Evolutionary conservation across 768 basidiomycete species (phyloP).

Genomic region (Mycena pura): DNA sequence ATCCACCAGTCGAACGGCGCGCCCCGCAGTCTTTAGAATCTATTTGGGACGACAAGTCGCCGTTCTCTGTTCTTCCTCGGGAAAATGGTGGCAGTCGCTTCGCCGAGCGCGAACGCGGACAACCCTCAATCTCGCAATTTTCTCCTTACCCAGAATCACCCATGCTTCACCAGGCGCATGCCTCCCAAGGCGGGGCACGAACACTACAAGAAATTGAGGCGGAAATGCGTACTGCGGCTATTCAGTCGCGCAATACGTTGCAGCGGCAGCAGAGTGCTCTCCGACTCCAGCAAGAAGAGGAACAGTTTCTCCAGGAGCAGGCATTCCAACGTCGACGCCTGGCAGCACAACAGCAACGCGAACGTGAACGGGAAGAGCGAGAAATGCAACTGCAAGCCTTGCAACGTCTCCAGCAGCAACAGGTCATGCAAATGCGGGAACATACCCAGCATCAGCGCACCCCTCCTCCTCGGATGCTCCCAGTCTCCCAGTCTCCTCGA

Average conservation of each 20-base stretch:
- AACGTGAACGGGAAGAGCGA: constrained; percentile 59
- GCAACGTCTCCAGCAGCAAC: constrained; percentile 59
- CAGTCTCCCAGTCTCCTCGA: constrained; percentile 78
- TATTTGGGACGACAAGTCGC: constrained; percentile 84
- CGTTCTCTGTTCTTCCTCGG: constrained; percentile 71
- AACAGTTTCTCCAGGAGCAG: constrained; percentile 44
- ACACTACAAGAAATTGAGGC: constrained; percentile 85
- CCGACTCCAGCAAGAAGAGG: constrained; percentile 49
- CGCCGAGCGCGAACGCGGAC: constrained; percentile 40
- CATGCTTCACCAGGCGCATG: constrained; percentile 39
- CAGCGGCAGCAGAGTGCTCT: constrained; percentile 46
- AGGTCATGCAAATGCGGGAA: constrained; percentile 43
- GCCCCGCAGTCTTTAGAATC: constrained; percentile 65
- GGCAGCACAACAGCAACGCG: constrained; percentile 46
- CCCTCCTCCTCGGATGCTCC: constrained; percentile 77
- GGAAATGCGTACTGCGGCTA: constrained; percentile 76
- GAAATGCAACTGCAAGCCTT: constrained; percentile 54
- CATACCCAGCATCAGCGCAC: constrained; percentile 58
- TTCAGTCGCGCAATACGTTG: constrained; percentile 45
- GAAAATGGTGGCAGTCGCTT: constrained; percentile 56
- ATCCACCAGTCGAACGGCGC: constrained; percentile 44
- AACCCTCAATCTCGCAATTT: constrained; percentile 45
- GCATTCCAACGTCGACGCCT: constrained; percentile 42
- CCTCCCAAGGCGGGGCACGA: constrained; percentile 51
- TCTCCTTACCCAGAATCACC: constrained; percentile 44